Conservation (phyloP, 805 yeast genomes). For the Kuraishia borneana region DNA sequence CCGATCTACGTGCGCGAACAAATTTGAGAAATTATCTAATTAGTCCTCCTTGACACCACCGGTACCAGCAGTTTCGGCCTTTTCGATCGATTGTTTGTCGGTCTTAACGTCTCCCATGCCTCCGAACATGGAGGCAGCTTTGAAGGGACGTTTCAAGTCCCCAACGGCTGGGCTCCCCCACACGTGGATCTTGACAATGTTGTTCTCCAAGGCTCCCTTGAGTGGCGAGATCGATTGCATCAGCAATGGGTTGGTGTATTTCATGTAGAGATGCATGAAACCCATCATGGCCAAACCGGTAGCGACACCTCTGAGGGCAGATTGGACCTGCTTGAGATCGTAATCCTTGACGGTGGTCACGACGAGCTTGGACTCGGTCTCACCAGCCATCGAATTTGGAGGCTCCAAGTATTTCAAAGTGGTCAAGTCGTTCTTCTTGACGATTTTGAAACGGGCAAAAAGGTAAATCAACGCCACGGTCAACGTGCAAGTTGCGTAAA, state of each 20-base stretch:
- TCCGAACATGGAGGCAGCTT: conserved; percentile 66
- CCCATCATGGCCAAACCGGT: conserved; percentile 95
- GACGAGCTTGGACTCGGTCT: conserved; percentile 59
- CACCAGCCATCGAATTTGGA: conserved; percentile 69
- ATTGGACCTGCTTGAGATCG: conserved; percentile 78
- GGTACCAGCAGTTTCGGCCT: conserved; percentile 74
- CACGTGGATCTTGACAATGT: conserved; percentile 83
- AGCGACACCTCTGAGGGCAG: conserved; percentile 72
- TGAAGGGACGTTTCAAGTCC: conserved; percentile 94
- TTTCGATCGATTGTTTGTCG: conserved; percentile 78
- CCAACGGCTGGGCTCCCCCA: conserved; percentile 77
- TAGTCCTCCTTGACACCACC: conserved; percentile 88
- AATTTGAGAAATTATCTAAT: too few species aligned
- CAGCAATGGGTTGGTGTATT: conserved; percentile 92
- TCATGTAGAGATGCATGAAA: conserved; percentile 95
- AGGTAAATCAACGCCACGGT: conserved; percentile 58
- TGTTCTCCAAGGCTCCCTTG: conserved; percentile 82
- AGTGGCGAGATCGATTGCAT: conserved; percentile 90
- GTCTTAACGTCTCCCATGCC: conserved; percentile 46
- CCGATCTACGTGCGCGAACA: not conserved
- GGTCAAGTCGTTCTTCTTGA: conserved; percentile 77
- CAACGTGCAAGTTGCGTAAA: conserved; percentile 57
- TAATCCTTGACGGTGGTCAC: conserved; percentile 92
- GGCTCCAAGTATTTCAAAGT: conserved; percentile 87
- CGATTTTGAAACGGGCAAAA: conserved; percentile 48